A percentile compares a stretch with the other conserved stretches of the same genome.
Evolutionary conservation across 805 yeast species (phyloP).

Genomic region (Candida nitratophila): DNA sequence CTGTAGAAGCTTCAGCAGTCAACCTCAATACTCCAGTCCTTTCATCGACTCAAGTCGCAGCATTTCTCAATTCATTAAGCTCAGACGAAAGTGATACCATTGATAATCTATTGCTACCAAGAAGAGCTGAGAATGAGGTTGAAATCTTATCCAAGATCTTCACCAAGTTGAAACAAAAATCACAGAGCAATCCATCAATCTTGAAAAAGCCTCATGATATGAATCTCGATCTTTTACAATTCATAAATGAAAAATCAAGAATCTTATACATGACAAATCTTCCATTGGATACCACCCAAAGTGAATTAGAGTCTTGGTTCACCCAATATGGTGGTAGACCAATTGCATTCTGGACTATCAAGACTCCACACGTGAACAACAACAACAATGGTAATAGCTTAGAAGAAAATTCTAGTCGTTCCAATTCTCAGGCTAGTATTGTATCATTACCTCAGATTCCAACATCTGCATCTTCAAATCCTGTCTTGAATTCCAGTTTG

Average conservation of each 20-base stretch:
- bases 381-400: background rate
- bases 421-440: background rate
- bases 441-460: slow-evolving; percentile 1
- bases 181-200: slow-evolving; percentile 45
- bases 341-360: slow-evolving; percentile 82
- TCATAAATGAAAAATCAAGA: slow-evolving; percentile 64
- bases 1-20: no score
- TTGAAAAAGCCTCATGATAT: slow-evolving; percentile 72
- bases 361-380: slow-evolving; percentile 34
- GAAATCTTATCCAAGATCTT: slow-evolving; percentile 38
- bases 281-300: slow-evolving; percentile 81
- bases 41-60: slow-evolving; percentile 13
- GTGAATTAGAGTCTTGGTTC: slow-evolving; percentile 88
- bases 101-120: slow-evolving; percentile 21
- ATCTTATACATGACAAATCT: slow-evolving; percentile 76
- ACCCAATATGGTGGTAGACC: slow-evolving; percentile 83
- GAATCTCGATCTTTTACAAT: slow-evolving; percentile 62
- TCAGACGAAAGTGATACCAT: background rate
- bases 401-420: background rate
- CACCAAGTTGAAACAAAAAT: slow-evolving; percentile 38
- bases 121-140: slow-evolving; percentile 40
- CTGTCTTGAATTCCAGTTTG: background rate
- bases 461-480: background rate
- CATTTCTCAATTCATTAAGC: slow-evolving; percentile 13
- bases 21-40: slow-evolving; percentile 16